A percentile compares a stretch with the other conserved stretches of the same genome.
Evolutionary conservation across 257 asterid species (phyloP).

Genomic region (Oldenlandia corymbosa): DNA sequence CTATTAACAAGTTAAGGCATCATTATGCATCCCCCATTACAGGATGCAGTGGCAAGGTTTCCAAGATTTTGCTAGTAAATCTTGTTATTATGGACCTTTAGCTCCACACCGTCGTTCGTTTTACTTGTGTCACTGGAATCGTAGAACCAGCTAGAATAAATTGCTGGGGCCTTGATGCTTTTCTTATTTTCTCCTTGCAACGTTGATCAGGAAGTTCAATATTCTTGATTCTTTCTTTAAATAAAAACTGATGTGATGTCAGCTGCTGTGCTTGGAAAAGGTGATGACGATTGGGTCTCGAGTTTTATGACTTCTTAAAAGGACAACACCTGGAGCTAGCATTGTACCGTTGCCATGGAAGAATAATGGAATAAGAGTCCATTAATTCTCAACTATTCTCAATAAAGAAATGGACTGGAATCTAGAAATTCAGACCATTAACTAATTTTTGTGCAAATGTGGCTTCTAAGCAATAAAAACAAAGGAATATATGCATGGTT

Average conservation of each 20-base stretch:
- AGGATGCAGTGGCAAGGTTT: neutral
- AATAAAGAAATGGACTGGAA: neutral
- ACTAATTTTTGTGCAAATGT: neutral
- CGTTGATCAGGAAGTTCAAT: neutral
- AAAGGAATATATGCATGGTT: neutral
- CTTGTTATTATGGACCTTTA: neutral
- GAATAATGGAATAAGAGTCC: neutral
- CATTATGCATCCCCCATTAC: neutral
- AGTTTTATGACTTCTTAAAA: neutral
- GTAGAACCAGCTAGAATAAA: too few species aligned
- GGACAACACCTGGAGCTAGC: too few species aligned
- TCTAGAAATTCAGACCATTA: neutral
- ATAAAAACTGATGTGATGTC: too few species aligned
- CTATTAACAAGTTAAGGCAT: neutral
- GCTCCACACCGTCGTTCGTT: too few species aligned
- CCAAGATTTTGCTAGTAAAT: neutral
- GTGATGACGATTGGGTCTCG: too few species aligned
- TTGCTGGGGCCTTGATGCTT: neutral
- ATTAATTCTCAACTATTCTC: neutral
- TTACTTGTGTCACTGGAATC: too few species aligned
- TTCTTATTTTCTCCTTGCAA: neutral
- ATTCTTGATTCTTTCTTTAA: neutral
- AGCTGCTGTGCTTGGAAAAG: neutral
- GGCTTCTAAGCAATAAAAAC: neutral
- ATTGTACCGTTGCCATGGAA: neutral